A percentile compares a stretch with the other conserved stretches of the same genome.
Conservation (phyloP, 2,329 filamentous ascomycete species). For the Erysiphe pulchra region DNA sequence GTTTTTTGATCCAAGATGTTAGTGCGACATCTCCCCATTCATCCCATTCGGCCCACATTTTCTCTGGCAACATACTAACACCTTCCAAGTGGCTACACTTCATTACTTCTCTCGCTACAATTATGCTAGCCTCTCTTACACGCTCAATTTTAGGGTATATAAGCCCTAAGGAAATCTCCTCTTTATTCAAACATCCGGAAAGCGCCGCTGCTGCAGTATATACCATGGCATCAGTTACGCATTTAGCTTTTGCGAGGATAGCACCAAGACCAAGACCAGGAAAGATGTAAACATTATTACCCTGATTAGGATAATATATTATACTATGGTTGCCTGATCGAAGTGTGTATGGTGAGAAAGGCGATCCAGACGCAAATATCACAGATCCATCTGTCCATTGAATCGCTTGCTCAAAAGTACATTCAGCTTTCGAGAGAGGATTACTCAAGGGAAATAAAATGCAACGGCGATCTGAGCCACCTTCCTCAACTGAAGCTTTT, state of each 20-base stretch:
- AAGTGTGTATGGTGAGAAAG: conserved; percentile 50
- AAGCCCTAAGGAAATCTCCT: conserved; percentile 50
- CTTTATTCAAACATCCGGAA: conserved; percentile 47
- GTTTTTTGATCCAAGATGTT: no score
- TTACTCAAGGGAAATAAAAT: conserved; percentile 95
- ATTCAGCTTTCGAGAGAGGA: conserved; percentile 88
- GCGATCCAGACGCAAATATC: conserved; percentile 86
- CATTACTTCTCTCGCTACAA: no score
- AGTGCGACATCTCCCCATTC: no score
- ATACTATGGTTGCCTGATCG: conserved; percentile 33
- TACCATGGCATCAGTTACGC: conserved; percentile 86
- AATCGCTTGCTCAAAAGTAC: conserved; percentile 85
- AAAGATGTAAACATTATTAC: conserved; percentile 84
- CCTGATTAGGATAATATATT: conserved; percentile 57
- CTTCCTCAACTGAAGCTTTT: conserved; percentile 34
- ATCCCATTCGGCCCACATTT: no score
- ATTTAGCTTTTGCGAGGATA: conserved; percentile 68
- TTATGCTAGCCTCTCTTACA: no score
- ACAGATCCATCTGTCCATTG: conserved; percentile 73
- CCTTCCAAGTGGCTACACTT: no score
- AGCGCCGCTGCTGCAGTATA: conserved; percentile 76
- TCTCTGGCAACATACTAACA: no score
- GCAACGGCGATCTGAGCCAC: conserved; percentile 46
- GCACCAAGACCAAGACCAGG: conserved; percentile 83
- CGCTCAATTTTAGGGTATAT: neutral